Base-by-base conservation (phyloP, 768 basidiomycete species). In the Sutorius australiensis region DNA sequence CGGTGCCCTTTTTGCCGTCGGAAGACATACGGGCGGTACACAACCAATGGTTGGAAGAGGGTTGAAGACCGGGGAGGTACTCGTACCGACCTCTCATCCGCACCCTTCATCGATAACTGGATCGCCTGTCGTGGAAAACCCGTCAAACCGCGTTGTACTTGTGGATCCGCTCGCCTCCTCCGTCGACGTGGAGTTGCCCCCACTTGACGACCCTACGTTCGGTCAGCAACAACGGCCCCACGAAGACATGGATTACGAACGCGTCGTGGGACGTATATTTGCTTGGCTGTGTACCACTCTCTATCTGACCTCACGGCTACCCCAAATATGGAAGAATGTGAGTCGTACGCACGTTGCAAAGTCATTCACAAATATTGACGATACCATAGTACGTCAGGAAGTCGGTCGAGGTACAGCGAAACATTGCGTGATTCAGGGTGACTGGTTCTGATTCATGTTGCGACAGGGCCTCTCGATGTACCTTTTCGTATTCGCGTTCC, bases 241-340 rank as follows among this genome's bases (percentile, higher is more conserved):
- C 41, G 9, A 63, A 65, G 38, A 58, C 44, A 48, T 59, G 42
- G 50, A 65, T 12, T 69, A 67, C 48, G 80, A 93, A 62, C 86
- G 81, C 44, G 65, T 93, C 24, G 72, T 98, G 45, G 97, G 97
- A 1, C 86, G 97, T 3, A 81, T 93, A 49, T 93, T 89, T 50
- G 95, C 97, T 9, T 99, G 97, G 97, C 65, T 87, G 17, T 98
- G 95, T 67, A 93, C 95, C 2, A 89, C 84, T 0, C 74, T 98
- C 14, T 99, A 99, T 70, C 74, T 99, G 33, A 98, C 95, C 3
- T 91, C 89, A 3, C 83, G 97, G 54, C 71, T 99, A 62, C 97
- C 97, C 19, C 97, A 99, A 69, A 97, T 99, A 57, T 98, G 97
- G 97, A 95, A 95, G 72, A 98, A 98, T 64, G 95, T 97, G 69